These are phyloP conservation scores for Galerina marginata DNA, from an alignment of 768 basidiomycete species.

Conservation along the genomic window DNA sequence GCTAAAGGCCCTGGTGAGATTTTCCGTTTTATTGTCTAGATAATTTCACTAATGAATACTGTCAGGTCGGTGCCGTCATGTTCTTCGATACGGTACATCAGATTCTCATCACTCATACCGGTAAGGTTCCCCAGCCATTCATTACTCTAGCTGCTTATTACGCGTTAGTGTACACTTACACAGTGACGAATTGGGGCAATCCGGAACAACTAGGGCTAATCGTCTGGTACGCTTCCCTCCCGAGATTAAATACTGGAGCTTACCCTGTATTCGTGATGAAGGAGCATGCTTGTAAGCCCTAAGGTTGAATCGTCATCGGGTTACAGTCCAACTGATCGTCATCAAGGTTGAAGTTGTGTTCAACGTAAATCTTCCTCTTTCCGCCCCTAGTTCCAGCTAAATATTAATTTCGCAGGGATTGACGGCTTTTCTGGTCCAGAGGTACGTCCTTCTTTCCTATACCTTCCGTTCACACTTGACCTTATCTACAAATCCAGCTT, in stretches of 20 bases:
- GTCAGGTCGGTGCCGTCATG: constrained; percentile 55
- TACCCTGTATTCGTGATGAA: constrained; percentile 1
- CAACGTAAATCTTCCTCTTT: constrained; percentile 19
- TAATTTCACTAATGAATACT: background rate
- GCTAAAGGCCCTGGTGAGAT: constrained; percentile 47
- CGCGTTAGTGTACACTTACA: constrained; percentile 28
- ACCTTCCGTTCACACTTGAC: background rate
- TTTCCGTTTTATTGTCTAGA: background rate
- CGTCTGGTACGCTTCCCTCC: constrained; percentile 22
- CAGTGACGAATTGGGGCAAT: constrained; percentile 28
- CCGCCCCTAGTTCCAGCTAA: background rate
- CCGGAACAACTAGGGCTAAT: constrained; percentile 19
- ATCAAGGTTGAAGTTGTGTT: constrained; percentile 32
- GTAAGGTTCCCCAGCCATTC: constrained; percentile 31
- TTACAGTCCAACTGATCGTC: background rate
- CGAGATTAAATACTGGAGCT: background rate
- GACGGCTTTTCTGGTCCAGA: constrained; percentile 34
- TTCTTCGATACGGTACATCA: constrained; percentile 59
- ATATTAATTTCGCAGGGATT: constrained; percentile 21
- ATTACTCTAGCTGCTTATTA: background rate
- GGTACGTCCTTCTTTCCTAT: constrained; percentile 12
- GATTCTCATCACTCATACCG: constrained; percentile 54
- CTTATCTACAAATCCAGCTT: constrained; percentile 24
- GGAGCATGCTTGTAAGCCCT: constrained; percentile 28
- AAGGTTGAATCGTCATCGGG: background rate